These are phyloP conservation scores for Incumbomyces delicatus DNA, from an alignment of 2,329 filamentous ascomycete species.

Conservation along the genomic window DNA sequence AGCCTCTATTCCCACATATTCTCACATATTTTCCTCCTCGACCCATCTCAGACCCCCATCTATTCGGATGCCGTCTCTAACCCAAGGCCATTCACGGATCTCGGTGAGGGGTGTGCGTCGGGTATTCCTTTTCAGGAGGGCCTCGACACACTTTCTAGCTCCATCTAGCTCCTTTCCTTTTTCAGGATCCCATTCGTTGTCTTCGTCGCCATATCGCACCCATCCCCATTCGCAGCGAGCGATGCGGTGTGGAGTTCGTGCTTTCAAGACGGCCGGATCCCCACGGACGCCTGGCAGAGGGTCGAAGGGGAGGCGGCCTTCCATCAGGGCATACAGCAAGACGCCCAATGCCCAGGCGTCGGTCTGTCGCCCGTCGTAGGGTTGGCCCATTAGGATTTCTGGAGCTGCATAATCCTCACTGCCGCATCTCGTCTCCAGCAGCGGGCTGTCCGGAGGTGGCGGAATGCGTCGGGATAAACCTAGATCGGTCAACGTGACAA, in stretches of 20 bases:
- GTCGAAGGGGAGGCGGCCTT: slow-evolving; percentile 88
- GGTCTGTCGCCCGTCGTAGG: slow-evolving; percentile 83
- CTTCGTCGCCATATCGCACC: slow-evolving; percentile 72
- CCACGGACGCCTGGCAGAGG: slow-evolving; percentile 66
- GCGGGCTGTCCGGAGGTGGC: slow-evolving; percentile 61
- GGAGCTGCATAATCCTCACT: slow-evolving; percentile 96
- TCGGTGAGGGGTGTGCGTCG: slow-evolving; percentile 67
- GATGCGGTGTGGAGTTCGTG: slow-evolving; percentile 83
- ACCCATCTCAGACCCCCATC: slow-evolving; percentile 47
- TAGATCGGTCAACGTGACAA: slow-evolving; percentile 83
- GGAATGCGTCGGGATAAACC: slow-evolving; percentile 80
- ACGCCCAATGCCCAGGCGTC: slow-evolving; percentile 96
- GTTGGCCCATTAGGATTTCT: slow-evolving; percentile 88
- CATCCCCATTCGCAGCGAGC: slow-evolving; percentile 93
- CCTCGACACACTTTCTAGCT: slow-evolving; percentile 73
- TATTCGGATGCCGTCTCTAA: slow-evolving; percentile 61
- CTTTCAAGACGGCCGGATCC: slow-evolving; percentile 65
- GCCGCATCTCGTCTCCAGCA: slow-evolving; percentile 86
- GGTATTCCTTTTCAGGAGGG: slow-evolving; percentile 69
- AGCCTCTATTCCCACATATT: not conserved
- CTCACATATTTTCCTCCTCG: slow-evolving; percentile 23
- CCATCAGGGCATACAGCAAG: slow-evolving; percentile 82
- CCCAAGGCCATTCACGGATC: slow-evolving; percentile 66
- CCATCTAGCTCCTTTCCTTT: slow-evolving; percentile 58
- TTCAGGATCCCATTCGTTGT: slow-evolving; percentile 74